Evolutionary conservation across 345 rosid genomes (phyloP), one percentile per base, ranked within the genome.

Genomic region (Bruguiera parviflora): DNA sequence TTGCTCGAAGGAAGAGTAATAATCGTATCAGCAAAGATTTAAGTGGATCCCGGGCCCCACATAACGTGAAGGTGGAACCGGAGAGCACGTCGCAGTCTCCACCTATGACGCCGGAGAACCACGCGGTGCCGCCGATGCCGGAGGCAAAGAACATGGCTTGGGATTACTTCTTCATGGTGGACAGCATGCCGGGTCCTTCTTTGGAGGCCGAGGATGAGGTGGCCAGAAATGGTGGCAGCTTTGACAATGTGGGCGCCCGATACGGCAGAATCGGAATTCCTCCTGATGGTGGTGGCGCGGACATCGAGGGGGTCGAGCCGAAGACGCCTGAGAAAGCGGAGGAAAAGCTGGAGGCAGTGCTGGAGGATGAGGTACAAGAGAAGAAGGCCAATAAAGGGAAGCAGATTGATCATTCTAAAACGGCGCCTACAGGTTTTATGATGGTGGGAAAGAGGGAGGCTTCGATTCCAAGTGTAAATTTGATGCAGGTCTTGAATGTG

Each of bases 401-500:
- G 25, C 84, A 76, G 18, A 85, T 89, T 29, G 86, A 86, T 78
- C 96, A 88, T 72, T 75, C 92, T 0, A 81, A 8, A 32, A 84
- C 90, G 2, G 90, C 85, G 28, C 90, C 97, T 20, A 62, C 86
- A 0, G 92, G 84, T 33, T 83, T 91, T 8, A 73, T 82, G 75
- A 76, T 71, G 69, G 72, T 66, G 31, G 85, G 71, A 28, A 80
- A 72, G 58, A 78, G 52, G 53, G 70, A 2, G 53, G 65, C 58
- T 52, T 10, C 80, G 3, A 77, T 61, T 24, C 68, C 80, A 3
- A 73, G 75, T 24, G 84, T 87, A 67, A 84, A 82, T 77, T 69
- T 95, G 80, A 83, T 83, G 90, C 78, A 85, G 80, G 79, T 95
- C 60, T 75, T 95, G 77, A 79, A 67, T 35, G 79, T 71, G 71